Percentiles rank a stretch among this genome's conserved stretches.
These are phyloP conservation scores for Salvia sclarea DNA, from an alignment of 305 asterid species.

Conservation along the genomic window DNA sequence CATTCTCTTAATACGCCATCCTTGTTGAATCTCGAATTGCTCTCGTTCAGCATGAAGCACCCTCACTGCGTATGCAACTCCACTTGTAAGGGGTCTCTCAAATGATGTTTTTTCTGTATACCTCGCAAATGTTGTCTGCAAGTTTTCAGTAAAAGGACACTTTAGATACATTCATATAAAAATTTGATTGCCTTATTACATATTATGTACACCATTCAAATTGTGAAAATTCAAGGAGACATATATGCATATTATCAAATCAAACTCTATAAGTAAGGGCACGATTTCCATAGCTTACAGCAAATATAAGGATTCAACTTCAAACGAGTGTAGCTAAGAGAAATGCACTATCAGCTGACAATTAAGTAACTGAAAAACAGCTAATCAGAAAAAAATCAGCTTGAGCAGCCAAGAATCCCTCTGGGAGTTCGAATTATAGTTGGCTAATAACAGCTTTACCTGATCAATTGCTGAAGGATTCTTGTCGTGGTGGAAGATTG, in stretches of 20 bases:
- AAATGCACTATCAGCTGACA: neutral
- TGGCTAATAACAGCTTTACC: constrained; percentile 41
- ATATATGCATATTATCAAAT: neutral
- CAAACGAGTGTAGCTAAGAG: neutral
- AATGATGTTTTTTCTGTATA: constrained; percentile 90
- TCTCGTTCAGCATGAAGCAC: constrained; percentile 84
- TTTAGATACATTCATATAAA: neutral
- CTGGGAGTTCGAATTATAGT: neutral
- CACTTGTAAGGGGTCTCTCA: constrained; percentile 98
- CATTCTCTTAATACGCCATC: constrained; percentile 96
- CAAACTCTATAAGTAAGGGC: neutral
- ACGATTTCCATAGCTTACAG: constrained; percentile 3
- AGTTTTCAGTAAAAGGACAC: constrained; percentile 3
- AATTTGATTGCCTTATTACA: neutral
- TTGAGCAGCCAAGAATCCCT: neutral
- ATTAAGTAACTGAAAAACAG: neutral
- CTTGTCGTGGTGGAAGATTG: constrained; percentile 88
- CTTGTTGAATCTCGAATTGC: constrained; percentile 78
- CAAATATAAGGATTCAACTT: neutral
- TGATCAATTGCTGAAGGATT: constrained; percentile 89
- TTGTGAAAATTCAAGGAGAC: neutral
- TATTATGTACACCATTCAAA: neutral
- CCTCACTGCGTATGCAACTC: constrained; percentile 97
- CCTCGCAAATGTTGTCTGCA: constrained; percentile 79
- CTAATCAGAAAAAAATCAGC: neutral